Evolutionary conservation across 2,329 filamentous ascomycete genomes (phyloP).

Genomic region (Trichoderma atrobrunneum): DNA sequence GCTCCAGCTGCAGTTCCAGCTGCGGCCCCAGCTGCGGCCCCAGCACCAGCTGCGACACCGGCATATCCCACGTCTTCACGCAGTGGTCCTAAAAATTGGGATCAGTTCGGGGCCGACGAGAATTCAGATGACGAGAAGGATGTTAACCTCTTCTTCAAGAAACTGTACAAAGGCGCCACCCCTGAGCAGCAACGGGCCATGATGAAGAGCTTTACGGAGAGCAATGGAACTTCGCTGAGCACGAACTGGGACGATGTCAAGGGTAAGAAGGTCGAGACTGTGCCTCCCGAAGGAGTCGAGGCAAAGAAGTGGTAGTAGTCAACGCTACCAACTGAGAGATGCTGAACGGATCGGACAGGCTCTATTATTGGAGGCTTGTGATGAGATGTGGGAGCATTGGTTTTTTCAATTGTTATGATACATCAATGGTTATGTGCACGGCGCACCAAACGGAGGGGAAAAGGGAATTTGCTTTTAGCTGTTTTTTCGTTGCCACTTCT

Average conservation of each 20-base stretch:
- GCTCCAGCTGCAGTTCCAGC: not conserved
- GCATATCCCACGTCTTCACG: slow-evolving; percentile 85
- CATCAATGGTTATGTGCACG: not conserved
- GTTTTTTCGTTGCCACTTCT: not conserved
- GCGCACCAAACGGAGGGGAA: not conserved
- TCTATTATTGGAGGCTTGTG: not conserved
- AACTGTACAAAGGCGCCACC: slow-evolving; percentile 72
- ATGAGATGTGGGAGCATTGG: not conserved
- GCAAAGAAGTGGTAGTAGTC: slow-evolving; percentile 64
- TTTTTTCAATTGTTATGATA: not conserved
- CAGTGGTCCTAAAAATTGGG: slow-evolving; percentile 86
- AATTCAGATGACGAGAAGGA: slow-evolving; percentile 54
- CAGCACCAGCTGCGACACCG: slow-evolving; percentile 38
- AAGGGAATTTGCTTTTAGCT: not conserved
- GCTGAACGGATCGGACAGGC: not conserved
- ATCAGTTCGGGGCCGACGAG: slow-evolving; percentile 61
- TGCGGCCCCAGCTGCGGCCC: not conserved
- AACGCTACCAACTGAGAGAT: not conserved
- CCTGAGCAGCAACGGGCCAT: slow-evolving; percentile 85
- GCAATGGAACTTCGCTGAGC: slow-evolving; percentile 86
- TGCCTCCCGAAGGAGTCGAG: slow-evolving; percentile 73
- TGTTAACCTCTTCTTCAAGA: slow-evolving; percentile 84
- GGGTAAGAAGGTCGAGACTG: slow-evolving; percentile 66
- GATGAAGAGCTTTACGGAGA: slow-evolving; percentile 96
- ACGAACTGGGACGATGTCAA: slow-evolving; percentile 88